Conservation (phyloP, 768 basidiomycete species). For the Naganishia antarctica region DNA sequence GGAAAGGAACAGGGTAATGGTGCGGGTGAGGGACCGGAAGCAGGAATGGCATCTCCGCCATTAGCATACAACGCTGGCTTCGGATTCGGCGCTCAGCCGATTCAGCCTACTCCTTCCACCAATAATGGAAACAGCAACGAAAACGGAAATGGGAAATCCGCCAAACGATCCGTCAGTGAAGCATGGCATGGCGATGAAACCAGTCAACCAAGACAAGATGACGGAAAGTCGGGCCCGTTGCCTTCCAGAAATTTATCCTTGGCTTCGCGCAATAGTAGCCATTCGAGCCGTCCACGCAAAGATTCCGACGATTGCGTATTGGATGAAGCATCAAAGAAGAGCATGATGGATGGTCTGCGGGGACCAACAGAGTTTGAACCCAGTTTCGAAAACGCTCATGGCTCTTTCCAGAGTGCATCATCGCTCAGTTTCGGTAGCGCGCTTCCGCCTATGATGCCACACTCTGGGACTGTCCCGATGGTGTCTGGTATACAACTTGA, state of each 20-base stretch:
- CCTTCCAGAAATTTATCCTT: neutral
- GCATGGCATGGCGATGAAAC: conserved; percentile 13
- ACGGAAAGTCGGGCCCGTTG: neutral
- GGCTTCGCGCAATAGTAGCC: neutral
- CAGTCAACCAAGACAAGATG: neutral
- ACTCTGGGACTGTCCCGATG: neutral
- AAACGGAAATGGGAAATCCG: neutral
- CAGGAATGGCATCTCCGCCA: conserved; percentile 15
- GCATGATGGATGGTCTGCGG: conserved; percentile 23
- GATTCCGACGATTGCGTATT: conserved; percentile 5
- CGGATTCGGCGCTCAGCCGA: neutral
- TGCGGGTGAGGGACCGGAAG: conserved; percentile 6
- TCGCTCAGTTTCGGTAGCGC: conserved; percentile 18
- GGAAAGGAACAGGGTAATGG: conserved; percentile 17
- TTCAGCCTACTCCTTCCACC: neutral
- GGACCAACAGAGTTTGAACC: conserved; percentile 22
- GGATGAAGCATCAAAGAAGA: conserved; percentile 24
- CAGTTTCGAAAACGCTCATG: conserved; percentile 9
- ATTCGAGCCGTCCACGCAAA: neutral
- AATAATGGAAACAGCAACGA: neutral
- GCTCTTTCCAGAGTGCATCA: conserved; percentile 7
- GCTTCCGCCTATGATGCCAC: neutral
- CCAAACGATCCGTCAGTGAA: conserved; percentile 5
- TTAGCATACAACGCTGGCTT: conserved; percentile 12
- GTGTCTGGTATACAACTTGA: neutral